These are phyloP conservation scores for Chlamydomonas urium DNA, from an alignment of 139 green algal species.

Conservation along the genomic window DNA sequence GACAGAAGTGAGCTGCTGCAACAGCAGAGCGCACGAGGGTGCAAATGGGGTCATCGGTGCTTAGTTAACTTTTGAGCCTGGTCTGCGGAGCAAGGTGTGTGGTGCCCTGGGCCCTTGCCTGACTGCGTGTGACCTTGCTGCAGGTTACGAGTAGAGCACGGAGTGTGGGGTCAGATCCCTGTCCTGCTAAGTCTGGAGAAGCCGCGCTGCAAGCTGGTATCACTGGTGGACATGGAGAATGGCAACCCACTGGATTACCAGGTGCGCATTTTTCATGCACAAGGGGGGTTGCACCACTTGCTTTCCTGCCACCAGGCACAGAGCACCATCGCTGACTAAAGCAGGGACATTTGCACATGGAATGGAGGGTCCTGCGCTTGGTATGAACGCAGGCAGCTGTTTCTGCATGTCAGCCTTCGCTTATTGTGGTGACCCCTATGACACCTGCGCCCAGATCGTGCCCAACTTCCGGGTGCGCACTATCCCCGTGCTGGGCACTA, in stretches of 20 bases:
- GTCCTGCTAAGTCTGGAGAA: conserved; percentile 84
- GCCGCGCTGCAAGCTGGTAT: conserved; percentile 68
- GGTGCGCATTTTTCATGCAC: conserved; percentile 28
- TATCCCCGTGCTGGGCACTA: conserved; percentile 92
- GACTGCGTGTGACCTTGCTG: no score
- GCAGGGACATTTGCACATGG: no score
- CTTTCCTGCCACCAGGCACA: no score
- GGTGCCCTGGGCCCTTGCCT: no score
- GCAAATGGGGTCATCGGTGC: not conserved
- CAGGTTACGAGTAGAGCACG: conserved; percentile 62
- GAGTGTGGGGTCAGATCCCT: conserved; percentile 56
- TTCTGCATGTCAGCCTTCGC: no score
- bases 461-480: conserved; percentile 94
- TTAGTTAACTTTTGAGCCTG: no score
- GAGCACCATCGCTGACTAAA: no score
- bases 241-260: conserved; percentile 73
- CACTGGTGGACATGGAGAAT: not conserved
- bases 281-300: not conserved
- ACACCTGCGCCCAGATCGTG: conserved; percentile 69
- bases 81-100: no score
- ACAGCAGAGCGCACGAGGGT: conserved; percentile 11
- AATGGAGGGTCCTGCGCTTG: no score
- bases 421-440: no score
- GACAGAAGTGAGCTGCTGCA: conserved; percentile 6
- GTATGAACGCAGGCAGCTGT: no score